Conservation (phyloP, 805 yeast species). For the Metschnikowia picachoensis region DNA sequence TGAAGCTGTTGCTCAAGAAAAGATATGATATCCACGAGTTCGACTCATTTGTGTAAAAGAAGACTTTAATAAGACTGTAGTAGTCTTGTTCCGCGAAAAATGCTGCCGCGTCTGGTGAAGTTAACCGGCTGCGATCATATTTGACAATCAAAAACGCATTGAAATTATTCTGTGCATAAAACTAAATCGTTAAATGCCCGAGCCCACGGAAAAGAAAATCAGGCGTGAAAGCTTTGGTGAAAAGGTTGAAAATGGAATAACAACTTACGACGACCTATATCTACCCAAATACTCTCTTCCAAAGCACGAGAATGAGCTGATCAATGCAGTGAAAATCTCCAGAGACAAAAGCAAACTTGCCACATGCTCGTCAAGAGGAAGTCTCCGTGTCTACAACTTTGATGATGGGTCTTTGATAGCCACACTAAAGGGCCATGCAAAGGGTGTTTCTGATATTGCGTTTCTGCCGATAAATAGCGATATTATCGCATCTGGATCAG, state of each 20-base stretch:
- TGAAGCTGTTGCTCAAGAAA: too few relatives aligned
- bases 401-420: slow-evolving; percentile 15
- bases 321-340: slow-evolving; percentile 52
- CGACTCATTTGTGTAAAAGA: too few relatives aligned
- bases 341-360: slow-evolving; percentile 62
- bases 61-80: too few relatives aligned
- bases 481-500: slow-evolving; percentile 79
- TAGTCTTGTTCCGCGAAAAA: too few relatives aligned
- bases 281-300: slow-evolving; percentile 11
- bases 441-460: slow-evolving; percentile 69
- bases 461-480: slow-evolving; percentile 71
- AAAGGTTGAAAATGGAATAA: not conserved
- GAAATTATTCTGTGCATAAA: too few relatives aligned
- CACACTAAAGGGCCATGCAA: slow-evolving; percentile 53
- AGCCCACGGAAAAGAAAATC: slow-evolving; percentile 5
- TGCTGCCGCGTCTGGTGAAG: too few relatives aligned
- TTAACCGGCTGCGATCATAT: too few relatives aligned
- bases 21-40: too few relatives aligned
- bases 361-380: slow-evolving; percentile 36
- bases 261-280: slow-evolving; percentile 12
- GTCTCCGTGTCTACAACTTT: slow-evolving; percentile 25
- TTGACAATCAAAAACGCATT: too few relatives aligned
- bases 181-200: slow-evolving; percentile 1
- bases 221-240: not conserved
- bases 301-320: slow-evolving; percentile 6